Evolutionary conservation across 2,329 filamentous ascomycete species (phyloP).

Genomic region (Stachybotrys chartarum): DNA sequence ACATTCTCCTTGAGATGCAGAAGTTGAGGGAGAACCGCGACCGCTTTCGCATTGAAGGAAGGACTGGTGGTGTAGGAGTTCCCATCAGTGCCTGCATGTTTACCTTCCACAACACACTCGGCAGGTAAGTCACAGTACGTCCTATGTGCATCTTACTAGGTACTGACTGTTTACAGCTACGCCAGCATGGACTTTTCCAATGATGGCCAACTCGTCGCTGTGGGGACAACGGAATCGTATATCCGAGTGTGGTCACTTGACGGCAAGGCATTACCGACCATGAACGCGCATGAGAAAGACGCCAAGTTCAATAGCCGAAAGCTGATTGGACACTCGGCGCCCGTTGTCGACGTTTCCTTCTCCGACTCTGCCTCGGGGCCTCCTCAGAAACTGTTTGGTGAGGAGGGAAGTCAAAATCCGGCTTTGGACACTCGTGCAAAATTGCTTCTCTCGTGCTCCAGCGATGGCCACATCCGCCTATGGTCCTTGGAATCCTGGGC

Average conservation of each 20-base stretch:
- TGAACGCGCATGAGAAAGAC: slow-evolving; percentile 51
- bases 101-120: slow-evolving; percentile 94
- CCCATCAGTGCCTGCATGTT: slow-evolving; percentile 92
- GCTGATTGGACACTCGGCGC: slow-evolving; percentile 83
- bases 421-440: slow-evolving; percentile 53
- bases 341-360: slow-evolving; percentile 85
- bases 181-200: slow-evolving; percentile 92
- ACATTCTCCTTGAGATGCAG: slow-evolving; percentile 90
- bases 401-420: slow-evolving; percentile 32
- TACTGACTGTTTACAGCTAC: background rate
- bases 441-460: slow-evolving; percentile 79
- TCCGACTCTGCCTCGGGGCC: slow-evolving; percentile 59
- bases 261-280: slow-evolving; percentile 69
- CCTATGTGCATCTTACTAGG: background rate
- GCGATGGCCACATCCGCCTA: slow-evolving; percentile 79
- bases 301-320: slow-evolving; percentile 57
- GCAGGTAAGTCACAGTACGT: slow-evolving; percentile 53
- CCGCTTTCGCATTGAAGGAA: slow-evolving; percentile 78
- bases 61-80: slow-evolving; percentile 75
- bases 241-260: slow-evolving; percentile 92
- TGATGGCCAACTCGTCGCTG: slow-evolving; percentile 79
- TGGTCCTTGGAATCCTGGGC: slow-evolving; percentile 91
- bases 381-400: slow-evolving; percentile 41
- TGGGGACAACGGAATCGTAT: slow-evolving; percentile 88
- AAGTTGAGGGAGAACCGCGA: slow-evolving; percentile 91